Evolutionary conservation across 1,284 basidiomycete species (phyloP).

Genomic region (Athelia psychrophila): DNA sequence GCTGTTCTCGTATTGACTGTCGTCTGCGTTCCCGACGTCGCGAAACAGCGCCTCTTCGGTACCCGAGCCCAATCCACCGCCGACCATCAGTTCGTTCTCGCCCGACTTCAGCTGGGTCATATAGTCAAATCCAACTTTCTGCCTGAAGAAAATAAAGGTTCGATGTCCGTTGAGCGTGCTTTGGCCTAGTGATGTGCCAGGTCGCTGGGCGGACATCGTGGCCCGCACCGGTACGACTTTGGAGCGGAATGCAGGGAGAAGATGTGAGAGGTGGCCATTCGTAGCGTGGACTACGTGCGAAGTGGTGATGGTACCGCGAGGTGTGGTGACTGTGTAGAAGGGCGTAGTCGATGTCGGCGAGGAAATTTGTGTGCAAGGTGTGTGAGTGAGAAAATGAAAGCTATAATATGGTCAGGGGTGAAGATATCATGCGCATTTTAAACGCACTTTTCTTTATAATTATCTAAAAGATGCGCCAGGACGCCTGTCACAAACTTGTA

Average conservation of each 20-base stretch:
- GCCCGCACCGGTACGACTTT: slow-evolving; percentile 59
- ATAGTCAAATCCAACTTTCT: slow-evolving; percentile 58
- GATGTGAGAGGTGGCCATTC: slow-evolving; percentile 72
- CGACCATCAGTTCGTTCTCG: slow-evolving; percentile 61
- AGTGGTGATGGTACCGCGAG: slow-evolving; percentile 50
- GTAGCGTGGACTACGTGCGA: slow-evolving; percentile 75
- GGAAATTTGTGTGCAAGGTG: slow-evolving; percentile 44
- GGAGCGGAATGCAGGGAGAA: slow-evolving; percentile 60
- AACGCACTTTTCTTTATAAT: slow-evolving; percentile 35
- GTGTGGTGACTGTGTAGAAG: slow-evolving; percentile 47
- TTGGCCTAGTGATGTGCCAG: slow-evolving; percentile 30
- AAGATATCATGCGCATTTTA: background rate
- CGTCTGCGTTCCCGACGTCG: slow-evolving; percentile 42
- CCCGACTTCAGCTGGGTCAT: slow-evolving; percentile 62
- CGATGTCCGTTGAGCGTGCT: slow-evolving; percentile 34
- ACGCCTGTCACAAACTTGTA: slow-evolving; percentile 57
- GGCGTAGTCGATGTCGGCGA: slow-evolving; percentile 18
- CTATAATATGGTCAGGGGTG: slow-evolving; percentile 20
- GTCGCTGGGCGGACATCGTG: slow-evolving; percentile 65
- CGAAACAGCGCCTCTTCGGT: slow-evolving; percentile 26
- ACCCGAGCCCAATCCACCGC: slow-evolving; percentile 41
- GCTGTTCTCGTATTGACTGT: slow-evolving; percentile 37
- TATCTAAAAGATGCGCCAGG: slow-evolving; percentile 41
- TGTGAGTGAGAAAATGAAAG: slow-evolving; percentile 47
- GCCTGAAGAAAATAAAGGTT: slow-evolving; percentile 58